Conservation (phyloP, 306 rosid species). For the Ammopiptanthus mongolicus region DNA sequence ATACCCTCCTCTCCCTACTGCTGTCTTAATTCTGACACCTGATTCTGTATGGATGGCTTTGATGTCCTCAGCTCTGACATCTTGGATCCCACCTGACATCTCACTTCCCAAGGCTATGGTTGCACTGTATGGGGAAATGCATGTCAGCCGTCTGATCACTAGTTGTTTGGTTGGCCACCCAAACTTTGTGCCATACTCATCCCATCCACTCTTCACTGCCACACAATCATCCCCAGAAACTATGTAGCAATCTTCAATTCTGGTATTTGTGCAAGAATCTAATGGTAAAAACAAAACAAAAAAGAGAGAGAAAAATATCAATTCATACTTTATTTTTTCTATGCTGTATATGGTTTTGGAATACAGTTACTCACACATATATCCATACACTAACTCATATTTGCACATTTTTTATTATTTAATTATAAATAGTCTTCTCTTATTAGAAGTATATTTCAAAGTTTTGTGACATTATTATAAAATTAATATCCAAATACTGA, state of each 20-base stretch:
- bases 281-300: background rate
- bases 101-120: slow-evolving; percentile 80
- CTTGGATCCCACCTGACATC: slow-evolving; percentile 80
- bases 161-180: slow-evolving; percentile 74
- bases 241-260: slow-evolving; percentile 76
- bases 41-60: slow-evolving; percentile 58
- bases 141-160: slow-evolving; percentile 55
- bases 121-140: slow-evolving; percentile 77
- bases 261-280: slow-evolving; percentile 80
- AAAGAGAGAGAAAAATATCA: background rate
- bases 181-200: slow-evolving; percentile 69
- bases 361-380: too few relatives aligned
- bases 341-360: too few relatives aligned
- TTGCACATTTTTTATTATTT: too few relatives aligned
- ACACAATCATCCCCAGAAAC: slow-evolving; percentile 86
- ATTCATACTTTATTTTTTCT: background rate
- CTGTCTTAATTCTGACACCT: slow-evolving; percentile 72
- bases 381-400: too few relatives aligned
- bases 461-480: background rate
- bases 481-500: slow-evolving; percentile 12
- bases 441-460: too few relatives aligned
- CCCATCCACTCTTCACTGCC: slow-evolving; percentile 90
- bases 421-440: too few relatives aligned
- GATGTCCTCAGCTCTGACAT: slow-evolving; percentile 72
- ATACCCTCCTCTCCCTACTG: slow-evolving; percentile 72